These are phyloP conservation scores for Tubosaeta sp. DNA, from an alignment of 768 basidiomycete genomes.

Conservation along the genomic window DNA sequence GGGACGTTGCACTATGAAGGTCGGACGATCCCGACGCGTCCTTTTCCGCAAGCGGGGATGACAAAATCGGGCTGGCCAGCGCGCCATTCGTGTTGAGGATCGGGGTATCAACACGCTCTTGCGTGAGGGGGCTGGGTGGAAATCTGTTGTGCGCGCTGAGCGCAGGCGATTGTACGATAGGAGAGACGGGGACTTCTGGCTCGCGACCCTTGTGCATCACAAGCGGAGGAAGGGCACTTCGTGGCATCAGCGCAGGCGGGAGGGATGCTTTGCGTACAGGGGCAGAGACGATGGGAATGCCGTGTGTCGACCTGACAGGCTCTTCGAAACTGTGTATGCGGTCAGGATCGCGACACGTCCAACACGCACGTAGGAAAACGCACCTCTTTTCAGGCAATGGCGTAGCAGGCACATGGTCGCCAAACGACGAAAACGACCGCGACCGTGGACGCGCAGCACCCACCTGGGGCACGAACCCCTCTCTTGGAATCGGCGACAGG, in stretches of 20 bases:
- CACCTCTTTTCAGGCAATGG: conserved; percentile 15
- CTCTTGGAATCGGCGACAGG: conserved; percentile 41
- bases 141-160: conserved; percentile 21
- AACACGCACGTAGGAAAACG: conserved; percentile 3
- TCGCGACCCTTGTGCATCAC: conserved; percentile 8
- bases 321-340: conserved; percentile 21
- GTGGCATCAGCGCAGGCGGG: conserved; percentile 21
- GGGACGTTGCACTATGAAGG: conserved; percentile 7
- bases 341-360: not conserved
- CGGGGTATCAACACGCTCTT: conserved; percentile 15
- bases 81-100: conserved; percentile 2
- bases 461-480: conserved; percentile 61
- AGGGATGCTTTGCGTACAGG: conserved; percentile 8
- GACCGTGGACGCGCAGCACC: conserved; percentile 53
- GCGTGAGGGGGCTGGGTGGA: conserved; percentile 37
- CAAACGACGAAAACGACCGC: conserved; percentile 73
- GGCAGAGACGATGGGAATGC: not conserved
- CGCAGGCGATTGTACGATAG: conserved; percentile 37
- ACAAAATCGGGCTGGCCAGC: conserved; percentile 8
- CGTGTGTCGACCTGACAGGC: conserved; percentile 9
- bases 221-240: conserved; percentile 18
- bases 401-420: conserved; percentile 26
- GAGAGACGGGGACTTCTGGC: conserved; percentile 3
- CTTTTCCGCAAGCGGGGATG: conserved; percentile 13
- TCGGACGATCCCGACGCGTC: conserved; percentile 18